These are phyloP conservation scores for Termitomyces sp. DNA, from an alignment of 768 basidiomycete species.

Conservation along the genomic window DNA sequence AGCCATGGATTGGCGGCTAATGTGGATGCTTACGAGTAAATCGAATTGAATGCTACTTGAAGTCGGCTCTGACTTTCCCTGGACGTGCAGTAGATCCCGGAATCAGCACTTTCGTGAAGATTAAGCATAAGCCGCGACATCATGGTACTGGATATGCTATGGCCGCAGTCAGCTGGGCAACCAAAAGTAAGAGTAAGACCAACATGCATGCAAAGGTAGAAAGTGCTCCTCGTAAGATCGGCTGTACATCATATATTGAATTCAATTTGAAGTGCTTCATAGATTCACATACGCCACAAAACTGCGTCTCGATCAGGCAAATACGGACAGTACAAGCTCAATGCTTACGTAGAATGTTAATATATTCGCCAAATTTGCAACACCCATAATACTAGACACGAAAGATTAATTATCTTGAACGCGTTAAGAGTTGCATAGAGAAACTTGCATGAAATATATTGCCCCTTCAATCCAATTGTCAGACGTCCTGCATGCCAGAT, in stretches of 20 bases:
- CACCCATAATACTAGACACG: neutral
- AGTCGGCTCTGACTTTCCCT: neutral
- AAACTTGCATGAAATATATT: slow-evolving; percentile 1
- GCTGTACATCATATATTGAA: neutral
- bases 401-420: neutral
- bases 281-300: neutral
- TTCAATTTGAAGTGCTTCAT: neutral
- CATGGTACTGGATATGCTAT: slow-evolving; percentile 9
- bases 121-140: slow-evolving; percentile 13
- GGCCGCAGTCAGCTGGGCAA: neutral
- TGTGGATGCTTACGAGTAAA: no score
- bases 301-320: neutral
- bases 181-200: neutral
- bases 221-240: neutral
- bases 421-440: neutral
- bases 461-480: neutral
- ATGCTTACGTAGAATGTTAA: neutral
- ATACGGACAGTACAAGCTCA: neutral
- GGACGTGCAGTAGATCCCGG: neutral
- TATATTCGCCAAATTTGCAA: neutral
- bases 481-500: neutral
- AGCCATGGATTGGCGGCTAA: no score
- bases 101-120: slow-evolving; percentile 2
- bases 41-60: neutral
- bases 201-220: neutral